Conservation (phyloP, 306 rosid genomes). For the Canavalia ensiformis region DNA sequence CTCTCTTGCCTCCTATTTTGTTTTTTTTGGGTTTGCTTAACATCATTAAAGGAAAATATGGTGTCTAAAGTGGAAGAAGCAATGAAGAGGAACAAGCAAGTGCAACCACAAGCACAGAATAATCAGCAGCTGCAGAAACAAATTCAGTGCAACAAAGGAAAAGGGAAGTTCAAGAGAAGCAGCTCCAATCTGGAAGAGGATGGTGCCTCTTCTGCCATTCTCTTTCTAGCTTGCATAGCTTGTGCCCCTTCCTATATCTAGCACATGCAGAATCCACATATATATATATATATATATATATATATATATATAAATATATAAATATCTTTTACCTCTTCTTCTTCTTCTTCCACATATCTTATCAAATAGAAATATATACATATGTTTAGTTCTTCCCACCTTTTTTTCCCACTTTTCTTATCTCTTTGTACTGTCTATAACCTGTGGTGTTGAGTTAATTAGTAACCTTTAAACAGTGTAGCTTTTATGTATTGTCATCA, state of each 20-base stretch:
- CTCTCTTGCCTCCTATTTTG: not conserved
- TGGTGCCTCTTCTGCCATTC: conserved; percentile 91
- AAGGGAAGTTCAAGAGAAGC: conserved; percentile 91
- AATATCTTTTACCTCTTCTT: not conserved
- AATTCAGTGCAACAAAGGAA: conserved; percentile 87
- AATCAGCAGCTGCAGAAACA: conserved; percentile 64
- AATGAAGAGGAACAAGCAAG: conserved; percentile 63
- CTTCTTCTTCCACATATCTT: conserved; percentile 8
- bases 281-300: not conserved
- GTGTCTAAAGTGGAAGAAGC: conserved; percentile 88
- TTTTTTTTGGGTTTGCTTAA: not conserved
- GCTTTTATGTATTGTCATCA: conserved; percentile 16
- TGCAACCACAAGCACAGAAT: conserved; percentile 47
- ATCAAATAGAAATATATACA: conserved; percentile 5
- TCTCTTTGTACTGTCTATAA: conserved; percentile 31
- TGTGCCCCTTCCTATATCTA: conserved; percentile 69
- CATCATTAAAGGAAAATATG: conserved; percentile 46
- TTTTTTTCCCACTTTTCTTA: not conserved
- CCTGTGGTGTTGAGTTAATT: not conserved
- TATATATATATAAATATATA: not conserved
- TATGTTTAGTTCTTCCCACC: conserved; percentile 5
- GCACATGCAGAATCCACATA: not conserved
- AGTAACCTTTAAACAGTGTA: conserved; percentile 25
- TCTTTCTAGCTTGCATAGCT: conserved; percentile 96
- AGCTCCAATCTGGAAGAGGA: conserved; percentile 80